Percentiles rank a stretch among this genome's conserved stretches.
Conservation (phyloP, 176 grass and related monocot species). For the Lolium multiflorum region DNA sequence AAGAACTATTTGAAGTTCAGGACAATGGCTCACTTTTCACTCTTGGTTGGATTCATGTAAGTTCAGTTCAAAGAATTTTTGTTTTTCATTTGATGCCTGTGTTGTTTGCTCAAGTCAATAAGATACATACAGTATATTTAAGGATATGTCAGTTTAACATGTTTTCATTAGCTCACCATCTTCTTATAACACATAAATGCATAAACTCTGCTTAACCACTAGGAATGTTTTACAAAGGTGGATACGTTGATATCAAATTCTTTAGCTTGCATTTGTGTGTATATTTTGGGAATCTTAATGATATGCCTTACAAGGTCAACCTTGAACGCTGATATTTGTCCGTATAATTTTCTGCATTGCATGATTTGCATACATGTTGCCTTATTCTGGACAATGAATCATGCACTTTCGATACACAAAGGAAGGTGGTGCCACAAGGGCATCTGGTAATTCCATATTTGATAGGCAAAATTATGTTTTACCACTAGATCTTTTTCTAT, state of each 20-base stretch:
- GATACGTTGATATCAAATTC: slow-evolving; percentile 29
- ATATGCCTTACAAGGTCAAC: not conserved
- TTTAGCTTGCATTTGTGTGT: slow-evolving; percentile 1
- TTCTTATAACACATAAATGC: slow-evolving; percentile 17
- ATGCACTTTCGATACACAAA: slow-evolving; percentile 21
- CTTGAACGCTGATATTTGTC: slow-evolving; percentile 25
- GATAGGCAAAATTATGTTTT: not conserved
- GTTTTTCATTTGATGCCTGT: not conserved
- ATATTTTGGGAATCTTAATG: not conserved
- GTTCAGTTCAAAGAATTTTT: slow-evolving; percentile 47
- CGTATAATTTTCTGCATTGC: not conserved
- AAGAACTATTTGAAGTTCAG: slow-evolving; percentile 99
- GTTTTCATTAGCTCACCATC: not conserved
- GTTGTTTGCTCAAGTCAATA: slow-evolving; percentile 42
- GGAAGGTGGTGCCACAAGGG: not conserved
- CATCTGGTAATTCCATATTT: slow-evolving; percentile 2
- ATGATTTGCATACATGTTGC: slow-evolving; percentile 15
- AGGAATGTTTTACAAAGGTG: slow-evolving; percentile 19
- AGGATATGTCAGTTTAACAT: slow-evolving; percentile 2
- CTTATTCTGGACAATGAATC: not conserved
- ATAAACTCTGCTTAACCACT: slow-evolving; percentile 18
- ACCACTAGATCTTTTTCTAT: not conserved
- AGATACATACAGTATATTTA: slow-evolving; percentile 16
- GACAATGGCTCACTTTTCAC: slow-evolving; percentile 91
- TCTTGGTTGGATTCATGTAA: slow-evolving; percentile 99